Conservation (phyloP, 257 asterid genomes). For the Primulina tabacum region DNA sequence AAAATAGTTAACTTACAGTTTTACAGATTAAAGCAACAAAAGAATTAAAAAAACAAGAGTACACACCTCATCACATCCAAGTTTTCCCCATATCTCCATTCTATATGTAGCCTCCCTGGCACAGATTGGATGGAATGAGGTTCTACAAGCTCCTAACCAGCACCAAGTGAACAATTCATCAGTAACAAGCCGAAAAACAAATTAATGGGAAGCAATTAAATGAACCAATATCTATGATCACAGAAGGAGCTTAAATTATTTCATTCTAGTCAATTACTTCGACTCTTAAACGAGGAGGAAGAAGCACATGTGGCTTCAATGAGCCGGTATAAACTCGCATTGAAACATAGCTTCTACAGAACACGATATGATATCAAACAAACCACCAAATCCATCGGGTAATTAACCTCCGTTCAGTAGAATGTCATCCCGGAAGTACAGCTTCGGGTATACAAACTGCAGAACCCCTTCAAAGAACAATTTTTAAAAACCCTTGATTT, state of each 20-base stretch:
- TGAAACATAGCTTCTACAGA: background rate
- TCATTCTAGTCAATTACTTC: background rate
- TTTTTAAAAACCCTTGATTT: background rate
- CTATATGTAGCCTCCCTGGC: constrained; percentile 92
- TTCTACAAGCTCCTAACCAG: constrained; percentile 90
- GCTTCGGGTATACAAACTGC: background rate
- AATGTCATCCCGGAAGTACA: background rate
- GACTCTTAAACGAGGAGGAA: background rate
- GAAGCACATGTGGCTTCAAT: background rate
- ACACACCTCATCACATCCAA: constrained; percentile 89
- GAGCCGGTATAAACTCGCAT: background rate
- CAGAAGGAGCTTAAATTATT: background rate
- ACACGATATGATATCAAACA: background rate
- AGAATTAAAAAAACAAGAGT: background rate
- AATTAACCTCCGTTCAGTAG: background rate
- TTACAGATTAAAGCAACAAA: background rate
- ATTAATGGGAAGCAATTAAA: background rate
- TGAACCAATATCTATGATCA: background rate
- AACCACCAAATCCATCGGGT: background rate
- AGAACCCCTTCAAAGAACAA: background rate
- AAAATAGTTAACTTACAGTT: background rate
- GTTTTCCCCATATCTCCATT: constrained; percentile 99
- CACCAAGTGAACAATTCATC: constrained; percentile 32
- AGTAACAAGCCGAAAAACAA: constrained; percentile 24
- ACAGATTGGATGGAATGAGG: constrained; percentile 96